Evolutionary conservation across 2,329 filamentous ascomycete genomes (phyloP), one percentile per base, ranked within the genome.

Genomic region (Aspergillus alliaceus): DNA sequence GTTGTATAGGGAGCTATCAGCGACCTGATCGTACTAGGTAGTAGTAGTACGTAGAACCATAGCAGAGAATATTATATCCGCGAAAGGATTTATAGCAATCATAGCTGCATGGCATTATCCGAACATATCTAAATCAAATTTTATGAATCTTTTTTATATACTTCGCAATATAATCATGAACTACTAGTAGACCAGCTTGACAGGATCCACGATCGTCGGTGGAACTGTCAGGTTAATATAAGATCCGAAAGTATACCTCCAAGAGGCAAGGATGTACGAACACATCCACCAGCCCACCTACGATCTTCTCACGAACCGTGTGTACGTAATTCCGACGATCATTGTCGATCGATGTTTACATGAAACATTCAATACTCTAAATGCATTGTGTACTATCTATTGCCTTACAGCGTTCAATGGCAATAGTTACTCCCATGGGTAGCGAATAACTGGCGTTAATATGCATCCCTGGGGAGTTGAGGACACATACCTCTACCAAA

Each of bases 241-340:
- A 24, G 25, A 31, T 47, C 39, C 24, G 25, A 31, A 9, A 1
- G 1, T 31, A 47, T 47, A 25, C 2, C 44, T 27, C 25, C 44
- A 47, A 29, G 14, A 47, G 44, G 44, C 29, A 47, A 31, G 44
- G 44, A 47, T 47, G n/a, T 20, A 47, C 44, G 44, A 47, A 47
- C 44, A 47, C n/a, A 47, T n/a, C 44, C 44, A 20, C 44, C 25
- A 25, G 25, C 25, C 44, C 44, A 31, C 44, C 12, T 27, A 9
- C n/a, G 8, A 15, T 31, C 18, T 42, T 22, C 39, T 27, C 39
- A 31, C n/a, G 25, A 3, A 6, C 2, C 7, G 1, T 84, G 22
- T 47, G 31, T 27, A 27, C 27, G 22, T 42, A 42, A 31, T 47
- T 15, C 27, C 25, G 44, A 47, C 44, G 44, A 31, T 22, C 44